phyloP scores from a whole-genome alignment of 306 rosid genomes.

The Trichosanthes truncata region DNA sequence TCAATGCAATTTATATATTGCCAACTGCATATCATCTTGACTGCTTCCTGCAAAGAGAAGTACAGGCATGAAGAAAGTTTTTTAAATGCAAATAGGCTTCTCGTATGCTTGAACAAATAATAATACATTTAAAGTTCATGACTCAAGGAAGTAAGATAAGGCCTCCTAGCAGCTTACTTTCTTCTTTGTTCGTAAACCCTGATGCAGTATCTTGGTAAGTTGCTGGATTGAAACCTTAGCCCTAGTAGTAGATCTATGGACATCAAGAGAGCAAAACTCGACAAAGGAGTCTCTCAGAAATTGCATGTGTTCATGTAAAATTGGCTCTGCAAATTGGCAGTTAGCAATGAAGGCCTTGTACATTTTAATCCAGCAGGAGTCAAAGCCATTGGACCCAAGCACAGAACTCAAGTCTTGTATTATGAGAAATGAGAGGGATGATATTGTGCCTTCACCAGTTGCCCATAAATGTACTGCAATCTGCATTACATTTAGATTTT shows the following conservation, averaged over 20 bases:
- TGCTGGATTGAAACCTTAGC: constrained; percentile 45
- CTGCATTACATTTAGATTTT: constrained; percentile 38
- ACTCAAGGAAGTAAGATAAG: background rate
- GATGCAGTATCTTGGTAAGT: constrained; percentile 56
- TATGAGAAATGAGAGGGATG: constrained; percentile 59
- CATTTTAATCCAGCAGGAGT: constrained; percentile 60
- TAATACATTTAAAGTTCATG: constrained; percentile 5
- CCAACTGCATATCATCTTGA: constrained; percentile 69
- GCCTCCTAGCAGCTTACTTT: constrained; percentile 30
- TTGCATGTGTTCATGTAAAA: constrained; percentile 35
- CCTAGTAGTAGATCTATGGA: constrained; percentile 58
- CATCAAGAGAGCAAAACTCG: constrained; percentile 71
- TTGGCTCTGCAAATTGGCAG: constrained; percentile 51
- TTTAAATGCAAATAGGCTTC: background rate
- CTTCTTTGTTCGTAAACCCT: constrained; percentile 56
- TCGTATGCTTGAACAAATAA: background rate
- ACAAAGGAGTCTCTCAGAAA: constrained; percentile 64
- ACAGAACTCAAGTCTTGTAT: constrained; percentile 53
- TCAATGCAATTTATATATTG: constrained; percentile 70
- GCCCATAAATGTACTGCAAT: constrained; percentile 81
- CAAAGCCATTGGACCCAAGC: constrained; percentile 48
- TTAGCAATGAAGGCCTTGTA: constrained; percentile 61
- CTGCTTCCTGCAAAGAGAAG: constrained; percentile 55
- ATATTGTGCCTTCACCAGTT: constrained; percentile 54
- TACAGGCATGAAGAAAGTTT: constrained; percentile 12